A percentile compares a stretch with the other conserved stretches of the same genome.
Evolutionary conservation across 805 yeast species (phyloP).

Genomic region (Ogataea salicorniae): DNA sequence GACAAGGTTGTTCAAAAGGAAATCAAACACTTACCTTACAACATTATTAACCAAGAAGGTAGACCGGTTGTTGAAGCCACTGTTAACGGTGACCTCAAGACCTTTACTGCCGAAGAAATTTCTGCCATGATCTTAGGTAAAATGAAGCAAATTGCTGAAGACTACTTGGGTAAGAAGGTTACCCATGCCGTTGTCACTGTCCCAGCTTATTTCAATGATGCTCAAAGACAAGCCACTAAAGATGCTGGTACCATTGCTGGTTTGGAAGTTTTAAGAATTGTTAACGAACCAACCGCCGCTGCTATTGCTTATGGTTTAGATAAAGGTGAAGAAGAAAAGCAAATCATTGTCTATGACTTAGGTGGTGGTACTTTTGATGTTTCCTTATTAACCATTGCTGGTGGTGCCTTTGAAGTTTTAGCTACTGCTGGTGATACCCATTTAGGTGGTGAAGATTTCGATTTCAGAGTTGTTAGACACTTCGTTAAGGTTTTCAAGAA

Average conservation of each 20-base stretch:
- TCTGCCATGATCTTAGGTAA: conserved; percentile 88
- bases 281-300: conserved; percentile 95
- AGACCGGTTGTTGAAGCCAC: conserved; percentile 88
- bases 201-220: conserved; percentile 91
- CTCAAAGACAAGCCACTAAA: conserved; percentile 91
- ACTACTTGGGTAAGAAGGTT: conserved; percentile 76
- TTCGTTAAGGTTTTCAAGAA: conserved; percentile 85
- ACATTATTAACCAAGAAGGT: conserved; percentile 68
- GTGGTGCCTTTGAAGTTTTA: conserved; percentile 75
- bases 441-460: conserved; percentile 84
- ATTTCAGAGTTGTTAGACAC: conserved; percentile 76
- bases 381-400: conserved; percentile 71
- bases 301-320: conserved; percentile 96
- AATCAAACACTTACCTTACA: conserved; percentile 86
- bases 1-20: conserved; percentile 79
- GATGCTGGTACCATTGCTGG: conserved; percentile 94
- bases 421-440: conserved; percentile 84
- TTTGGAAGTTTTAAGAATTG: conserved; percentile 80
- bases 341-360: conserved; percentile 86
- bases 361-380: conserved; percentile 98
- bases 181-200: conserved; percentile 90
- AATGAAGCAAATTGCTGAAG: conserved; percentile 92
- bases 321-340: conserved; percentile 75
- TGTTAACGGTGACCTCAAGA: conserved; percentile 80
- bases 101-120: conserved; percentile 90